Base-by-base conservation (phyloP, 306 rosid genomes). In the Herpetospermum pedunculosum region DNA sequence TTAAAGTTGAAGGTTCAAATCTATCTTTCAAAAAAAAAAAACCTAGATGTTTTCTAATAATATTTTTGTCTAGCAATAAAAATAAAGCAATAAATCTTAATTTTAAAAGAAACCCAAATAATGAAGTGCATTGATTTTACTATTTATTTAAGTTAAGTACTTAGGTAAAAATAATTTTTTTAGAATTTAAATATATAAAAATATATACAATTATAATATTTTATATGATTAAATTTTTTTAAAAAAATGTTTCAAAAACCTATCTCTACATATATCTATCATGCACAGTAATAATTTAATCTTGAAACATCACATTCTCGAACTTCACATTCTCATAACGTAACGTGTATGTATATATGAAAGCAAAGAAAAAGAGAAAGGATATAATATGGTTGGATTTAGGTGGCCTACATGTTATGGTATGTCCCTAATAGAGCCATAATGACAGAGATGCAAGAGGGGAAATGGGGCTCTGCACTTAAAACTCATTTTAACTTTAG, bases 341-440 rank as follows among this genome's bases (percentile, higher is more conserved):
- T 58, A 58, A 29, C 37, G n/a, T 58, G 19, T 1, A 10, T 54
- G 58, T 9, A 11, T 6, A 5, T 13, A 38, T 4, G 49, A 64
- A 13, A 64, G 29, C 32, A 65, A 40, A 13, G 34, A 67, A 16
- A 48, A 7, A 48, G 40, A 5, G 53, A 25, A 35, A 75, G 71
- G 67, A 77, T 4, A 77, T 80, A 70, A 50, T 65, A 65, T 65
- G 62, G 84, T 82, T 84, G 81, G 81, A 77, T 77, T 80, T 87
- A 80, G 87, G 84, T 83, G 91, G 84, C 87, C 87, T 81, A 74
- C 78, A 47, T 79, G 82, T 81, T 63, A 73, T 67, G 79, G 79
- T 75, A 70, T 75, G 80, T 82, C 84, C 73, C 54, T 77, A 82
- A 60, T 62, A 23, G 68, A 32, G 41, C 79, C 84, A 82, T 43